phyloP scores from a whole-genome alignment of 495 filamentous ascomycete genomes.

The Tetracladium marchalianum region DNA sequence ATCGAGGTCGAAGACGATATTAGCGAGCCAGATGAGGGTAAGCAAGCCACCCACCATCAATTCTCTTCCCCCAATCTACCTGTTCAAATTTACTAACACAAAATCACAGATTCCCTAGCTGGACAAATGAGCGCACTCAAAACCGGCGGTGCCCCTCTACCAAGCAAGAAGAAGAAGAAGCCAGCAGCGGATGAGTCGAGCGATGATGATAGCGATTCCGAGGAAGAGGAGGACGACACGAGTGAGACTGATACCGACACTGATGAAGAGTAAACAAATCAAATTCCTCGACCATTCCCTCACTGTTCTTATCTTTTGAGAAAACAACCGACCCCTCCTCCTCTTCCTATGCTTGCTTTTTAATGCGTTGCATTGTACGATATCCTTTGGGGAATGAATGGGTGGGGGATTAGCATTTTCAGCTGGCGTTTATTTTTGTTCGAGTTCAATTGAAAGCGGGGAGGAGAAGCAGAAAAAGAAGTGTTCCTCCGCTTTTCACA shows the following conservation, averaged over 20 bases:
- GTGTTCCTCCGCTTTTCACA: no score
- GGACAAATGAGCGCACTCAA: constrained; percentile 92
- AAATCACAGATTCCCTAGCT: constrained; percentile 69
- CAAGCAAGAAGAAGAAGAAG: constrained; percentile 41
- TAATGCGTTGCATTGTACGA: constrained; percentile 8
- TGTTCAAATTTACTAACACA: not conserved
- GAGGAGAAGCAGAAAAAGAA: no score
- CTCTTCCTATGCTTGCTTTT: not conserved
- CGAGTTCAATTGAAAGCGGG: no score
- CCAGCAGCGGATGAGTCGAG: constrained; percentile 49
- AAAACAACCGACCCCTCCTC: not conserved
- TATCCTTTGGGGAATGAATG: not conserved
- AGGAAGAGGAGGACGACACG: constrained; percentile 67
- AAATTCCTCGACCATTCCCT: no score
- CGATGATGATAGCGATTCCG: constrained; percentile 80
- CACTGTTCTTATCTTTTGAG: no score
- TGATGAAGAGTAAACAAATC: constrained; percentile 42
- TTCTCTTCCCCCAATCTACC: constrained; percentile 2
- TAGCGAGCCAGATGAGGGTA: constrained; percentile 95
- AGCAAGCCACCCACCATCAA: constrained; percentile 20
- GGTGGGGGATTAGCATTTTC: constrained; percentile 8
- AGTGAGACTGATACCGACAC: constrained; percentile 75
- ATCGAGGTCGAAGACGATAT: constrained; percentile 86
- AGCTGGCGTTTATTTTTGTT: constrained; percentile 4
- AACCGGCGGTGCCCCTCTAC: constrained; percentile 43